phyloP scores from a whole-genome alignment of 345 rosid species.

The Murraya koenigii region DNA sequence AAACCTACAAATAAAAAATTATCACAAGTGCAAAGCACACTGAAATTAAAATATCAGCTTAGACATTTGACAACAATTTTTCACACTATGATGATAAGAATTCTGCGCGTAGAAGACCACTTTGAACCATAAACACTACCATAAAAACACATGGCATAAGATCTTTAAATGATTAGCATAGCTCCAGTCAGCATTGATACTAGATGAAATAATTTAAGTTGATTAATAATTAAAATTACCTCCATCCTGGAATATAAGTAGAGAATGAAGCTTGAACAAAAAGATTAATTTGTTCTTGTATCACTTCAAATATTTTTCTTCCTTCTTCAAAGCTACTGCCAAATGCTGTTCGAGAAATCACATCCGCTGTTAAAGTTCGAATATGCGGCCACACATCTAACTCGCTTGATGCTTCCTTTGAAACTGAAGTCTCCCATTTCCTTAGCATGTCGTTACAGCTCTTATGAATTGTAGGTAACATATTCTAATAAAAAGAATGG shows the following conservation, averaged over 20 bases:
- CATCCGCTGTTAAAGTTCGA: slow-evolving; percentile 38
- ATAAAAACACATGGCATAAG: too few species aligned
- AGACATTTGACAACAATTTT: too few species aligned
- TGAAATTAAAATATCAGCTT: not conserved
- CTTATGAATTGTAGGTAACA: slow-evolving; percentile 24
- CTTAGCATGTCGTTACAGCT: slow-evolving; percentile 30
- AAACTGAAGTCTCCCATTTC: slow-evolving; percentile 28
- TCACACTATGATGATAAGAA: too few species aligned
- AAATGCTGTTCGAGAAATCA: slow-evolving; percentile 48
- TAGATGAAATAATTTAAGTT: not conserved
- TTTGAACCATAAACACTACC: too few species aligned
- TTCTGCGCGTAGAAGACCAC: too few species aligned
- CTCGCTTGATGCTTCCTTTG: slow-evolving; percentile 15
- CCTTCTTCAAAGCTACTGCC: slow-evolving; percentile 52
- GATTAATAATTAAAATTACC: slow-evolving; percentile 22
- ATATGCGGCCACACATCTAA: slow-evolving; percentile 41
- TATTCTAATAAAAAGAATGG: slow-evolving; percentile 15
- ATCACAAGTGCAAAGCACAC: not conserved
- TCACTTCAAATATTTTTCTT: slow-evolving; percentile 36
- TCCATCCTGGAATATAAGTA: slow-evolving; percentile 41
- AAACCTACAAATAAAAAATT: slow-evolving; percentile 27
- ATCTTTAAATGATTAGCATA: too few species aligned
- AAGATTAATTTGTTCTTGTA: slow-evolving; percentile 21
- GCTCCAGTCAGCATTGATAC: too few species aligned
- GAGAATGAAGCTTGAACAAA: not conserved